Evolutionary conservation across 169 alveolate species (phyloP), one percentile per base, ranked within the genome.

Genomic region (Cryptosporidium xiaoi): DNA sequence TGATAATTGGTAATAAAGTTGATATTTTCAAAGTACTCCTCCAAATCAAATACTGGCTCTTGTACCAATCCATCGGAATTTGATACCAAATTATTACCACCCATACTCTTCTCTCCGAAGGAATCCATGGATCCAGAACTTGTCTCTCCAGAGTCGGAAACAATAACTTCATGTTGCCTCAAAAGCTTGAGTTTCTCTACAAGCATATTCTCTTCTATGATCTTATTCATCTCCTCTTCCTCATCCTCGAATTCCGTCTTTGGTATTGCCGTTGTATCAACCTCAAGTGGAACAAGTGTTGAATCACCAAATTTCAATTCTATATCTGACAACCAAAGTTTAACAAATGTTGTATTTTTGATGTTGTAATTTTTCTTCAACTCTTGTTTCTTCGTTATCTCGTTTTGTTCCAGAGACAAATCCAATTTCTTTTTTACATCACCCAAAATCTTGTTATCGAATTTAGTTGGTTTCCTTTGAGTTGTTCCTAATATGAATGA

Each of bases 331-430:
- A 77, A 33, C 87, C 87, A 77, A 34, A 77, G 46, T 51, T 77
- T 77, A 60, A 77, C 87, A 77, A 58, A 77, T 24, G 62, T 62
- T 20, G n/a, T 77, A 60, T 56, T 77, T 31, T 77, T 77, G 4
- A 40, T n/a, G 27, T 77, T 77, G 15, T 44, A 60, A 12, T 77
- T 48, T 15, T 62, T 77, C 8, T 77, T 58, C 6, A 16, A 15
- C 36, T 62, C 46, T 18, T 18, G 20, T 5, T 16, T n/a, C 20
- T 3, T 13, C 33, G 67, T 13, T 20, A 13, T 27, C 24, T n/a
- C 33, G n/a, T 56, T 34, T 16, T 53, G 16, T 24, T 77, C 87
- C 1, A 46, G 24, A 4, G 77, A 58, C 7, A 24, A 3, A 13
- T 77, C 87, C 13, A 77, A 15, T 18, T 77, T 33, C 24, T 27